These are phyloP conservation scores for Saccharomyces hybrid DNA, from an alignment of 1,139 yeast species.

Conservation along the genomic window DNA sequence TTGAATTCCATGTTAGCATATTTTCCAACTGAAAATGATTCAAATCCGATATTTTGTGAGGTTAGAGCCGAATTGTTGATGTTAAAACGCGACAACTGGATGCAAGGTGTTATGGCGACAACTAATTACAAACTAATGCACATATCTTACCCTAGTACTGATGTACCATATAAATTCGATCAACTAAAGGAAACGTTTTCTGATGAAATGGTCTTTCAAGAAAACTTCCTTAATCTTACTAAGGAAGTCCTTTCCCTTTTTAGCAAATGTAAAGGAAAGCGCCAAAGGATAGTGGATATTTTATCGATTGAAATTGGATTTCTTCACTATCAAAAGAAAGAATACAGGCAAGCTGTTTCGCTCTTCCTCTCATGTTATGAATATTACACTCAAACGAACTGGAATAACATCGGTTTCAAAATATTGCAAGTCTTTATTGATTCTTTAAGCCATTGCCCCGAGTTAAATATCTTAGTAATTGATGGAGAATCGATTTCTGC, in stretches of 20 bases:
- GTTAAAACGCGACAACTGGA: conserved; percentile 28
- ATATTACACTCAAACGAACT: conserved; percentile 59
- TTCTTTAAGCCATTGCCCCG: conserved; percentile 44
- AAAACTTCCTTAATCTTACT: conserved; percentile 21
- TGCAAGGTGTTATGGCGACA: conserved; percentile 20
- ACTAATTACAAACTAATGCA: conserved; percentile 15
- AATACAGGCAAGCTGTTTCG: conserved; percentile 54
- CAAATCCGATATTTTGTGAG: conserved; percentile 9
- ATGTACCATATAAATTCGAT: conserved; percentile 14
- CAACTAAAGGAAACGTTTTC: conserved; percentile 22
- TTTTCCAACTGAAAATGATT: conserved; percentile 5
- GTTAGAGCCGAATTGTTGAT: conserved; percentile 22
- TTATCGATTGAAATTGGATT: conserved; percentile 78
- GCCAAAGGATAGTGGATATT: conserved; percentile 59
- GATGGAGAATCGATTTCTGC: conserved; percentile 25
- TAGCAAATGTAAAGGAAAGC: conserved; percentile 17
- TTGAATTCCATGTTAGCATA: conserved; percentile 11
- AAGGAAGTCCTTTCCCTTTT: conserved; percentile 19
- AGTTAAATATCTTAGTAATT: conserved; percentile 17
- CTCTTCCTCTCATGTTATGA: conserved; percentile 63
- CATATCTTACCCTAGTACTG: conserved; percentile 18
- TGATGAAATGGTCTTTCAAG: conserved; percentile 31
- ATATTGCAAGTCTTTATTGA: conserved; percentile 60
- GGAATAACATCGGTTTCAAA: conserved; percentile 65
- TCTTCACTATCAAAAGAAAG: conserved; percentile 51